Conservation (phyloP, 2,329 filamentous ascomycete species). For the Simplicillium aogashimaense region DNA sequence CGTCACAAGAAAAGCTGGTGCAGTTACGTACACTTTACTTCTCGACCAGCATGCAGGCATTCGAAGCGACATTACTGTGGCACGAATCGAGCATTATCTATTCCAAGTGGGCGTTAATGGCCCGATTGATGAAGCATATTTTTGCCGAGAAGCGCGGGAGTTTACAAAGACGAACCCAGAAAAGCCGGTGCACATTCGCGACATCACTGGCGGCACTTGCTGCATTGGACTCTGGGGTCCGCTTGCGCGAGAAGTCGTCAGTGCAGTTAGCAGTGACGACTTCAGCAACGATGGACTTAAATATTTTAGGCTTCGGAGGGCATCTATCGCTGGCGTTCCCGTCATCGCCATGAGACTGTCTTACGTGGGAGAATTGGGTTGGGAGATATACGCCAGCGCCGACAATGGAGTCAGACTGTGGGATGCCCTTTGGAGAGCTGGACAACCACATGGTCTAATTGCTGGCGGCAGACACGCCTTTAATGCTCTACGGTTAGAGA, state of each 20-base stretch:
- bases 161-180: slow-evolving; percentile 30
- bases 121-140: slow-evolving; percentile 41
- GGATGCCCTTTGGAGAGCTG: slow-evolving; percentile 46
- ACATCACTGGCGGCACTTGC: slow-evolving; percentile 50
- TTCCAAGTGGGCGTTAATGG: slow-evolving; percentile 50
- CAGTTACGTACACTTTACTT: slow-evolving; percentile 46
- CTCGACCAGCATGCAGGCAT: slow-evolving; percentile 44
- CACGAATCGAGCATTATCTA: slow-evolving; percentile 34
- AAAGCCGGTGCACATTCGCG: slow-evolving; percentile 40
- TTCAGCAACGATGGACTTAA: slow-evolving; percentile 34
- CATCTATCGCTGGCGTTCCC: slow-evolving; percentile 42
- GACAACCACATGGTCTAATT: slow-evolving; percentile 42
- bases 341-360: slow-evolving; percentile 46
- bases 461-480: slow-evolving; percentile 49
- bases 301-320: slow-evolving; percentile 38
- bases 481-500: slow-evolving; percentile 48
- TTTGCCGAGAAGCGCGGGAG: slow-evolving; percentile 39
- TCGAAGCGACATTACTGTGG: slow-evolving; percentile 46
- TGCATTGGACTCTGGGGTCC: slow-evolving; percentile 56
- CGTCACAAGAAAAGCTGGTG: slow-evolving; percentile 33
- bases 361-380: slow-evolving; percentile 51
- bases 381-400: slow-evolving; percentile 51
- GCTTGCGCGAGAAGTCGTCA: slow-evolving; percentile 39
- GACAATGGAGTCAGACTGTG: slow-evolving; percentile 49
- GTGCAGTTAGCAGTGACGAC: slow-evolving; percentile 31